These are phyloP conservation scores for Zymoseptoria passerinii DNA, from an alignment of 2,329 filamentous ascomycete genomes.

Conservation along the genomic window DNA sequence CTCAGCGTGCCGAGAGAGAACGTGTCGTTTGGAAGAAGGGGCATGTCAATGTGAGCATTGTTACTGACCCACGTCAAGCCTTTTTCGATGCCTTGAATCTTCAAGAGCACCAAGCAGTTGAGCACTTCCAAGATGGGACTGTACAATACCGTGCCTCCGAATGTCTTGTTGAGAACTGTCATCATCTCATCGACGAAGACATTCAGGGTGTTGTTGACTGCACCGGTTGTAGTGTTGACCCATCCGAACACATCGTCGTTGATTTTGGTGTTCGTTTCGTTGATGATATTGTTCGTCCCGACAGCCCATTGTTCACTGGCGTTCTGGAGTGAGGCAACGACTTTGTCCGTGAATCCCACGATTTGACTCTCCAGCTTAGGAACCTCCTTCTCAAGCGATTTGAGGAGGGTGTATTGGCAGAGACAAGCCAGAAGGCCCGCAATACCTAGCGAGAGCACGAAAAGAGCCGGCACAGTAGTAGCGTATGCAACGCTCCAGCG, in stretches of 20 bases:
- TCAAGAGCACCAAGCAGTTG: conserved; percentile 79
- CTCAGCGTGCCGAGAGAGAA: conserved; percentile 71
- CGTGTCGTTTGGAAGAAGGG: conserved; percentile 66
- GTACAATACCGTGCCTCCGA: conserved; percentile 73
- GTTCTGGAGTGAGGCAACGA: conserved; percentile 62
- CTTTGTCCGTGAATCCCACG: conserved; percentile 68
- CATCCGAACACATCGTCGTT: conserved; percentile 81
- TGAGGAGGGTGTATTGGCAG: conserved; percentile 73
- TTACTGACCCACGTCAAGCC: conserved; percentile 92
- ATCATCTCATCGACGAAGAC: conserved; percentile 71
- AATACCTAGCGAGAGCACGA: conserved; percentile 72
- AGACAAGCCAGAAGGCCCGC: conserved; percentile 76
- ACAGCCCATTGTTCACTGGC: conserved; percentile 69
- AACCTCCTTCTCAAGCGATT: conserved; percentile 62
- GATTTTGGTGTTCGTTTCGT: conserved; percentile 57
- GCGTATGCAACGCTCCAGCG: conserved; percentile 82
- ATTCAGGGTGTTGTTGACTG: conserved; percentile 79
- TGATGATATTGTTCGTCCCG: conserved; percentile 66
- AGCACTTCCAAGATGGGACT: conserved; percentile 71
- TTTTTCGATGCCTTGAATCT: conserved; percentile 74
- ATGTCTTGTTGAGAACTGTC: conserved; percentile 63
- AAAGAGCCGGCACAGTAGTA: conserved; percentile 77
- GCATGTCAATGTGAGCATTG: conserved; percentile 74
- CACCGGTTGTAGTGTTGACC: conserved; percentile 73
- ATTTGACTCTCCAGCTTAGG: conserved; percentile 68